phyloP scores from a whole-genome alignment of 768 basidiomycete species.

The Melanogaster broomeanus region DNA sequence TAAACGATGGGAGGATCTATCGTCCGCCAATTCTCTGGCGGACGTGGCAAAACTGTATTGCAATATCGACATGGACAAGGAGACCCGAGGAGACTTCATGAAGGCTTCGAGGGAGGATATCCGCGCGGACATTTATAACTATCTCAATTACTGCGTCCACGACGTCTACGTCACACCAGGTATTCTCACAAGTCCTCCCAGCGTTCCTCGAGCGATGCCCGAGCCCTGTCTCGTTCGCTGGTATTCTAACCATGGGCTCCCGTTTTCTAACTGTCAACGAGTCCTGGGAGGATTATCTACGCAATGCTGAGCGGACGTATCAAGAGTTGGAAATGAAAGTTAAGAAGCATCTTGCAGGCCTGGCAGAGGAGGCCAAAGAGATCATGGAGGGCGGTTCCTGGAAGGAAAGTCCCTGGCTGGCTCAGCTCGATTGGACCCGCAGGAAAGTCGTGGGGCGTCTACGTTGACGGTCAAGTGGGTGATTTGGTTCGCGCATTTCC shows the following conservation, averaged over 20 bases:
- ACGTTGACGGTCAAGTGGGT: constrained; percentile 32
- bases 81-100: constrained; percentile 76
- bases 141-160: constrained; percentile 80
- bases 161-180: constrained; percentile 87
- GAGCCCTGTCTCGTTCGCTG: constrained; percentile 90
- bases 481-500: neutral
- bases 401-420: constrained; percentile 80
- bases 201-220: constrained; percentile 83
- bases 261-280: constrained; percentile 90
- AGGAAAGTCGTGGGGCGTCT: constrained; percentile 65
- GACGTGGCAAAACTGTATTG: constrained; percentile 94
- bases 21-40: constrained; percentile 86
- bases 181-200: constrained; percentile 77
- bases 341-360: constrained; percentile 57
- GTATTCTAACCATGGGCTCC: constrained; percentile 88
- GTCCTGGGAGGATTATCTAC: constrained; percentile 83
- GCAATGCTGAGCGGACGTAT: constrained; percentile 77
- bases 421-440: constrained; percentile 94
- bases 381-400: constrained; percentile 55
- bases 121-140: constrained; percentile 62
- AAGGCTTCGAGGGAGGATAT: constrained; percentile 65
- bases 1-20: constrained; percentile 90
- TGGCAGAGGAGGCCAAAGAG: constrained; percentile 59
- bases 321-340: constrained; percentile 66
- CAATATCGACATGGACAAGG: constrained; percentile 76